These are phyloP conservation scores for Vitis hybrid DNA, from an alignment of 177 flowering plant genomes.

Conservation along the genomic window DNA sequence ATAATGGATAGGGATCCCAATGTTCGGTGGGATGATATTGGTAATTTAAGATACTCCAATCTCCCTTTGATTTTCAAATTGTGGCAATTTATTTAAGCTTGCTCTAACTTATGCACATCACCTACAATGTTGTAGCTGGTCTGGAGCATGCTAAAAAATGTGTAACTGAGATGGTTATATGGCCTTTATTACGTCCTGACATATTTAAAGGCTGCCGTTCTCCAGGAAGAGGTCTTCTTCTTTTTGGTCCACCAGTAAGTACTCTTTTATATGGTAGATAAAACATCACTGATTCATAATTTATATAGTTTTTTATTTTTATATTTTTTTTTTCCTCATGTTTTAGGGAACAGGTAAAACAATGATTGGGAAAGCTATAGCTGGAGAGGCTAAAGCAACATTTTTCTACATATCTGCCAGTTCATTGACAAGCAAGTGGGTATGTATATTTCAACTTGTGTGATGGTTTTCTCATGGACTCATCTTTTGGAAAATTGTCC, in stretches of 20 bases:
- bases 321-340: slow-evolving; percentile 8
- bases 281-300: neutral
- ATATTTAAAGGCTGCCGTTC: slow-evolving; percentile 97
- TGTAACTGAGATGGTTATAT: slow-evolving; percentile 98
- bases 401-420: slow-evolving; percentile 99
- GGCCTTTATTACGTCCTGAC: slow-evolving; percentile 98
- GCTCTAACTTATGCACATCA: slow-evolving; percentile 6
- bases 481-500: too few relatives aligned
- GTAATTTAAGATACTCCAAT: slow-evolving; percentile 36
- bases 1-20: slow-evolving; percentile 96
- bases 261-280: neutral
- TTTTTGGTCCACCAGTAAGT: slow-evolving; percentile 98
- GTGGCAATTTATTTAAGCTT: slow-evolving; percentile 5
- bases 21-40: slow-evolving; percentile 98
- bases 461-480: neutral
- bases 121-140: slow-evolving; percentile 64
- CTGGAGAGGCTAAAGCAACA: slow-evolving; percentile 99
- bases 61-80: slow-evolving; percentile 1
- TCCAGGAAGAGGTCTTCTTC: slow-evolving; percentile 98
- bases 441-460: slow-evolving; percentile 32
- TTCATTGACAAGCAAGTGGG: slow-evolving; percentile 99
- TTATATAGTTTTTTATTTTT: neutral
- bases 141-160: slow-evolving; percentile 98
- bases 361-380: slow-evolving; percentile 99
- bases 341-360: slow-evolving; percentile 97